These are phyloP conservation scores for Xylariaceae sp. DNA, from an alignment of 2,329 filamentous ascomycete genomes.

Conservation along the genomic window DNA sequence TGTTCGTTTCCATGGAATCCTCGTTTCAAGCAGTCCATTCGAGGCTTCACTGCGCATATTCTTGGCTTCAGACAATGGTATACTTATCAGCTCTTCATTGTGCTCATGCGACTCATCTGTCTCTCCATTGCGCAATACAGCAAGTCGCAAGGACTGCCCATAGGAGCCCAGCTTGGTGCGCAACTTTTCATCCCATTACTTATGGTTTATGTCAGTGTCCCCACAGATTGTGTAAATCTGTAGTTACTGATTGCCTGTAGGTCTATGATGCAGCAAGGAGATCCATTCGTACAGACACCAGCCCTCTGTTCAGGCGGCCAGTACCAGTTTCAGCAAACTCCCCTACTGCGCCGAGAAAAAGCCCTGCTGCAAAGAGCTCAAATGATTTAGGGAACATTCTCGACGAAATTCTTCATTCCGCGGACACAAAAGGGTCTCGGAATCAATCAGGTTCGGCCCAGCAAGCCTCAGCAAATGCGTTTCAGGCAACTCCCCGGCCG, in stretches of 20 bases:
- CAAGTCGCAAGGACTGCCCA: constrained; percentile 36
- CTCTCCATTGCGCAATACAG: constrained; percentile 41
- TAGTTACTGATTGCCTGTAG: constrained; percentile 34
- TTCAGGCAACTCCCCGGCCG: neutral
- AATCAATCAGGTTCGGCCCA: neutral
- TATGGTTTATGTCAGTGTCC: constrained; percentile 51
- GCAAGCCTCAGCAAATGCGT: neutral
- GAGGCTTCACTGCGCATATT: constrained; percentile 60
- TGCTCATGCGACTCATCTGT: constrained; percentile 54
- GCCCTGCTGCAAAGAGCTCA: constrained; percentile 32
- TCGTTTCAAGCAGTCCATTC: constrained; percentile 56
- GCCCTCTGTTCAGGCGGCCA: constrained; percentile 47
- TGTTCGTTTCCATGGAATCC: constrained; percentile 68
- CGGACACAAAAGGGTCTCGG: constrained; percentile 2
- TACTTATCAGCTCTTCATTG: constrained; percentile 58
- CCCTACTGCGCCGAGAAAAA: constrained; percentile 20
- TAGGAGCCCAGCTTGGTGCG: constrained; percentile 44
- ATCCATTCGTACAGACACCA: constrained; percentile 55
- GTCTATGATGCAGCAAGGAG: constrained; percentile 43
- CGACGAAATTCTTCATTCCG: constrained; percentile 28
- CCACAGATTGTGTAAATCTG: neutral
- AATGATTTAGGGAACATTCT: constrained; percentile 27
- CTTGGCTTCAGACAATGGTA: constrained; percentile 65
- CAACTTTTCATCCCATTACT: constrained; percentile 56
- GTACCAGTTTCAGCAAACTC: constrained; percentile 23